Conservation (phyloP, 2,329 filamentous ascomycete species). For the Hawksworthiomyces lignivorus region DNA sequence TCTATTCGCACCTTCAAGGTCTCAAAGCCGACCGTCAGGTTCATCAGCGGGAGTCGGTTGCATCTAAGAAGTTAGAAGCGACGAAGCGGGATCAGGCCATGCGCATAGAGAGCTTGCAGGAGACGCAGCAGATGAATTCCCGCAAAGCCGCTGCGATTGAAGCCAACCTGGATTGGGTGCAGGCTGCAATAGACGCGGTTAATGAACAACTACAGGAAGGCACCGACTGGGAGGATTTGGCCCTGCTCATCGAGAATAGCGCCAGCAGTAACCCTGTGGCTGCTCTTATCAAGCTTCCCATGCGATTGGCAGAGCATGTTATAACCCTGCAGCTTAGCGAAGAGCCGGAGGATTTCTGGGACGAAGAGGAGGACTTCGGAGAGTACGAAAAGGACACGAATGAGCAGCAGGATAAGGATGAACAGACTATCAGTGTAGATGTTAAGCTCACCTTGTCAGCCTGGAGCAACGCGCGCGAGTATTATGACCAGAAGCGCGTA, state of each 20-base stretch:
- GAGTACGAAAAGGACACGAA: constrained; percentile 30
- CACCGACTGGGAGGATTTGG: constrained; percentile 97
- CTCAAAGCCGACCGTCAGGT: constrained; percentile 82
- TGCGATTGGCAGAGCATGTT: constrained; percentile 85
- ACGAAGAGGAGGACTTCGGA: constrained; percentile 41
- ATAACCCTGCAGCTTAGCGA: constrained; percentile 75
- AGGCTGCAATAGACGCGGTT: constrained; percentile 87
- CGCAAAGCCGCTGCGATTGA: constrained; percentile 86
- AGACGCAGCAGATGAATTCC: constrained; percentile 72
- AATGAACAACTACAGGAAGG: constrained; percentile 87
- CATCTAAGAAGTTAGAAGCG: constrained; percentile 78
- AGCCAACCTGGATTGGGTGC: constrained; percentile 81
- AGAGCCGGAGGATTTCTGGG: constrained; percentile 44
- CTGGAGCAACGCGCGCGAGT: constrained; percentile 84
- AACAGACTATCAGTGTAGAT: constrained; percentile 59
- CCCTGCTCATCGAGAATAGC: constrained; percentile 78
- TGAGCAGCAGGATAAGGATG: constrained; percentile 43
- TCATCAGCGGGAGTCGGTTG: constrained; percentile 71
- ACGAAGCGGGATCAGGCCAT: constrained; percentile 77
- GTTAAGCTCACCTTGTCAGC: constrained; percentile 75
- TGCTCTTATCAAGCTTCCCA: constrained; percentile 72
- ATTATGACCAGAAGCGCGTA: constrained; percentile 80
- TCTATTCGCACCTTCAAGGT: constrained; percentile 93
- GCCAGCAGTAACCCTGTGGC: constrained; percentile 80
- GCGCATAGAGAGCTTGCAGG: constrained; percentile 74